Percentiles rank a stretch among this genome's conserved stretches.
Conservation (phyloP, 192 early-diverging fungal species). For the Umbelopsis isabellina region DNA sequence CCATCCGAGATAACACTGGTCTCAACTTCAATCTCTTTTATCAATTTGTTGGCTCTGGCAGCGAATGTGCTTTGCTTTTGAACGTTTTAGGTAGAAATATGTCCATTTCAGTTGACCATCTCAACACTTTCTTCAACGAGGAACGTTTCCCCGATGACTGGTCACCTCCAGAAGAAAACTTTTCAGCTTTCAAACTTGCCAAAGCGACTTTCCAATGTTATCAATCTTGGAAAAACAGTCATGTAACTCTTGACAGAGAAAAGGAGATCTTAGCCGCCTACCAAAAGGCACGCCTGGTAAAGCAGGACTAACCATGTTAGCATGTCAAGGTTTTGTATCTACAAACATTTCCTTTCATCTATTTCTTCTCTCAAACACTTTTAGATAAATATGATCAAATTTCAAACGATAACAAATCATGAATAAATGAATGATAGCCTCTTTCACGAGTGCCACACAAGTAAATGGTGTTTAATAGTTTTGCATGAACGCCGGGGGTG, state of each 20-base stretch:
- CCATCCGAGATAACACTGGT: slow-evolving; percentile 6
- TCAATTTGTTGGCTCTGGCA: slow-evolving; percentile 15
- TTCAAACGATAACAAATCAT: too few relatives aligned
- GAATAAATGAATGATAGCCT: too few relatives aligned
- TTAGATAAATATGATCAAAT: too few relatives aligned
- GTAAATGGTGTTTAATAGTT: too few relatives aligned
- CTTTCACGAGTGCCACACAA: too few relatives aligned
- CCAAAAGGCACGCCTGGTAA: neutral
- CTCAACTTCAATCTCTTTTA: neutral
- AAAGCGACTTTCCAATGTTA: slow-evolving; percentile 4
- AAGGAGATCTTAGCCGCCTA: neutral
- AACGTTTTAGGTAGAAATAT: slow-evolving; percentile 19
- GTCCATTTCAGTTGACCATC: slow-evolving; percentile 13
- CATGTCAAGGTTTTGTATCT: neutral
- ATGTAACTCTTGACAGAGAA: slow-evolving; percentile 3
- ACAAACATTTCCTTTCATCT: too few relatives aligned
- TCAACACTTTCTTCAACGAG: slow-evolving; percentile 19
- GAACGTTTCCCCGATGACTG: slow-evolving; percentile 27
- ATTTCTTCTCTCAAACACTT: too few relatives aligned
- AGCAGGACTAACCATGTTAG: neutral
- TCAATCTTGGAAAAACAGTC: slow-evolving; percentile 5
- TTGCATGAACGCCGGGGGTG: too few relatives aligned
- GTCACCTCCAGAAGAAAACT: slow-evolving; percentile 10
- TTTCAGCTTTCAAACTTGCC: neutral
- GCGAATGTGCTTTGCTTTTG: slow-evolving; percentile 27